Evolutionary conservation across 2,329 filamentous ascomycete species (phyloP).

Genomic region (Aspergillus sp.): DNA sequence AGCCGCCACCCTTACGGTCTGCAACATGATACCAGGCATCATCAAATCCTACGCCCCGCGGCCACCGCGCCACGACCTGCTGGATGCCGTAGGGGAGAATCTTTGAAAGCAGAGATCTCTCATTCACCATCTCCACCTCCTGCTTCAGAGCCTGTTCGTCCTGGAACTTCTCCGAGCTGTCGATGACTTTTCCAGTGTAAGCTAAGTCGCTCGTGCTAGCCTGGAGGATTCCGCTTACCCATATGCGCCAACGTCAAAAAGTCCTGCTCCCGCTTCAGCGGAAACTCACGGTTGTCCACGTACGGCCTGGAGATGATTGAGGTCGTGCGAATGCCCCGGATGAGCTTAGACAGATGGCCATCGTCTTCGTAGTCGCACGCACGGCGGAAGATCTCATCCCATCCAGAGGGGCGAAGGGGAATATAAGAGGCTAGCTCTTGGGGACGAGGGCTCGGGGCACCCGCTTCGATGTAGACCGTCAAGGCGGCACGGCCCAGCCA

Average conservation of each 20-base stretch:
- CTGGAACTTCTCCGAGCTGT: conserved; percentile 14
- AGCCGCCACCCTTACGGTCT: conserved; percentile 1
- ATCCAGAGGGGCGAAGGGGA: conserved; percentile 9
- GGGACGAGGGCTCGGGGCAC: conserved; percentile 3
- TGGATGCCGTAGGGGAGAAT: conserved; percentile 15
- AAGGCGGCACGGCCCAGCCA: conserved; percentile 18
- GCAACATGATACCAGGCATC: conserved; percentile 19
- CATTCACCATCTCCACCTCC: conserved; percentile 14
- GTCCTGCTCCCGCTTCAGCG: conserved; percentile 5
- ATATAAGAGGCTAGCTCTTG: conserved; percentile 9
- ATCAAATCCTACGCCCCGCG: conserved; percentile 16
- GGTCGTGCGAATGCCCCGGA: conserved; percentile 13
- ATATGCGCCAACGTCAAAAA: conserved; percentile 16
- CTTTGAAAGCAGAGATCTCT: conserved; percentile 8
- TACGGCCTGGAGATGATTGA: conserved; percentile 4
- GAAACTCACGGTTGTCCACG: conserved; percentile 1
- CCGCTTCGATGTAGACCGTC: conserved; percentile 14
- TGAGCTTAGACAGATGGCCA: conserved; percentile 15
- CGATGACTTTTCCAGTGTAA: conserved; percentile 2
- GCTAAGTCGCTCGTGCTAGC: neutral
- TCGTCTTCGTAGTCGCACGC: conserved; percentile 17
- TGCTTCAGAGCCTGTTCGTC: conserved; percentile 2
- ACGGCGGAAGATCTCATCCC: conserved; percentile 9
- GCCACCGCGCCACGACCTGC: conserved; percentile 15
- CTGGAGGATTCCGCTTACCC: conserved; percentile 6